These are phyloP conservation scores for Saccharomyces paradoxus DNA, from an alignment of 805 yeast species.

Conservation along the genomic window DNA sequence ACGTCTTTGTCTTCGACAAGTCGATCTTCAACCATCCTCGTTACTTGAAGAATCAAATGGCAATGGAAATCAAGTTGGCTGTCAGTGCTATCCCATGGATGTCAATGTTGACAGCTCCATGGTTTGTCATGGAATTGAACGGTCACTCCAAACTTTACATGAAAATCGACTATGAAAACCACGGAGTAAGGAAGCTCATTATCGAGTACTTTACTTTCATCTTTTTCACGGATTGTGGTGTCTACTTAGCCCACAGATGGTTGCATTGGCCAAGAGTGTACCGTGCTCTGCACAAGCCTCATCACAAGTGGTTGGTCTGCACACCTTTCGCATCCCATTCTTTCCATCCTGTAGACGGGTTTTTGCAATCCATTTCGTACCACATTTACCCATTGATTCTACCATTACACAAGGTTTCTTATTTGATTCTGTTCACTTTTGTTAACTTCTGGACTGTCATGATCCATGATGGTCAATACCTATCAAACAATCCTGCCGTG, in stretches of 20 bases:
- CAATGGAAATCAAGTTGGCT: conserved; percentile 74
- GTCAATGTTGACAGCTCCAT: conserved; percentile 83
- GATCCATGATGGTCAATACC: conserved; percentile 96
- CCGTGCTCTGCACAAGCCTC: conserved; percentile 87
- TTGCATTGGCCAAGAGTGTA: conserved; percentile 89
- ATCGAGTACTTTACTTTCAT: conserved; percentile 71
- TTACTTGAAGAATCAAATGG: conserved; percentile 87
- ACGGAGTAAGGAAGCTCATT: conserved; percentile 58
- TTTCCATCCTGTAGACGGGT: conserved; percentile 97
- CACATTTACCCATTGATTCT: conserved; percentile 85
- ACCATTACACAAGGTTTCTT: conserved; percentile 85
- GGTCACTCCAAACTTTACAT: conserved; percentile 79
- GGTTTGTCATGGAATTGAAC: conserved; percentile 75
- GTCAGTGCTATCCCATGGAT: conserved; percentile 75
- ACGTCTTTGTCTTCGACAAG: conserved; percentile 72
- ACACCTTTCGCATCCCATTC: conserved; percentile 98
- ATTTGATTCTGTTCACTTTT: conserved; percentile 73
- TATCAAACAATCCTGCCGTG: conserved; percentile 86
- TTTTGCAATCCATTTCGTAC: conserved; percentile 85
- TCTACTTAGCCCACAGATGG: conserved; percentile 85
- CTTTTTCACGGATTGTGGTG: conserved; percentile 89
- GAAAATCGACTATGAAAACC: conserved; percentile 50
- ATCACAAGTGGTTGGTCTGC: conserved; percentile 98
- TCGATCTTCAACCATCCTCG: conserved; percentile 92
- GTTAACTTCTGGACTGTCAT: conserved; percentile 97